Evolutionary conservation across 768 basidiomycete genomes (phyloP).

Genomic region (Gautieria morchelliformis): DNA sequence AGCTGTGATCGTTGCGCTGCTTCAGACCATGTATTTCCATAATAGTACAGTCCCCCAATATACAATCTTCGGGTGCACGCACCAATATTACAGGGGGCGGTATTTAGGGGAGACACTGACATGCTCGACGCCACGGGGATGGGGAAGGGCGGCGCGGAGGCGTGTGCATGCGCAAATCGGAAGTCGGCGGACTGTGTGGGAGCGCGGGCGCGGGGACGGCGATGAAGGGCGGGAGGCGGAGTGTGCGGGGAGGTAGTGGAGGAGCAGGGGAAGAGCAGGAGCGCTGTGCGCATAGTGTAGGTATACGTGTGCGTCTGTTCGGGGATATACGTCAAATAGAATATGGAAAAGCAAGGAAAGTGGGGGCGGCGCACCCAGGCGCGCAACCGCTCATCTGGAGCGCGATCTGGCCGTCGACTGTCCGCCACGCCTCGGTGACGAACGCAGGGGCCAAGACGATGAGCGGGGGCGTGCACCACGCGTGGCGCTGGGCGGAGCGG

Average conservation of each 20-base stretch:
- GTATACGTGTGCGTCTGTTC: not conserved
- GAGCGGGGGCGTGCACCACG: not conserved
- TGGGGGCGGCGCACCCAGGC: not conserved
- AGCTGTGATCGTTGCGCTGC: too few species aligned
- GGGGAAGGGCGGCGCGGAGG: too few species aligned
- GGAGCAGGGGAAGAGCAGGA: not conserved
- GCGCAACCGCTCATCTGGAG: not conserved
- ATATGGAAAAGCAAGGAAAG: too few species aligned
- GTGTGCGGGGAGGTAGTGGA: too few species aligned
- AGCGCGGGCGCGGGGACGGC: not conserved
- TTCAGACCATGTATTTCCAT: too few species aligned
- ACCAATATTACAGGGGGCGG: too few species aligned
- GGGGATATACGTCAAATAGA: too few species aligned
- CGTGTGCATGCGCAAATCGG: too few species aligned
- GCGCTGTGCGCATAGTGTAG: not conserved
- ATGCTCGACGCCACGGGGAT: too few species aligned
- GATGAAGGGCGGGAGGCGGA: not conserved
- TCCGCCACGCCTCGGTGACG: not conserved
- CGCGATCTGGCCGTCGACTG: not conserved
- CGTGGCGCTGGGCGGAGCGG: not conserved
- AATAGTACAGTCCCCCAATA: too few species aligned
- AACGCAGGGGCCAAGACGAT: not conserved
- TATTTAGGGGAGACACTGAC: too few species aligned
- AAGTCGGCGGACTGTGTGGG: constrained; percentile 1
- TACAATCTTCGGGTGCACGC: too few species aligned